Conservation (phyloP, 768 basidiomycete genomes). For the Leccinum longicurvipes region DNA sequence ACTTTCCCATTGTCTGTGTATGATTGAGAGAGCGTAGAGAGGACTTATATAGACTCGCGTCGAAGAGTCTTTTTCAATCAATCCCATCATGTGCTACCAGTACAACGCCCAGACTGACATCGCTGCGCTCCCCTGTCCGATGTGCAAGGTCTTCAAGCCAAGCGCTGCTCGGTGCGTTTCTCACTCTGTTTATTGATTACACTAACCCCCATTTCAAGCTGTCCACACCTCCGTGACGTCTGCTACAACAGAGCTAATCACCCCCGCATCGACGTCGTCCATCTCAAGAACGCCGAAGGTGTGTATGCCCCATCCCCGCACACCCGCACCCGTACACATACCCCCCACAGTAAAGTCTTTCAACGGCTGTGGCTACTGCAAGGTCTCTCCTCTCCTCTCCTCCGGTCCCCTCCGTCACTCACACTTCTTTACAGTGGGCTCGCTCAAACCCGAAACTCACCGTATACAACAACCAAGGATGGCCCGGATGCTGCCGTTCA, state of each 20-base stretch:
- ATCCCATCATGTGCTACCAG: constrained; percentile 61
- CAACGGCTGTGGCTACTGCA: constrained; percentile 89
- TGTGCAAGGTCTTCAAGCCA: constrained; percentile 80
- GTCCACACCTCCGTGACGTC: constrained; percentile 71
- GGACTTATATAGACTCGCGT: constrained; percentile 18
- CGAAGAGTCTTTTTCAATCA: neutral
- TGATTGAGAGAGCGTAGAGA: constrained; percentile 10
- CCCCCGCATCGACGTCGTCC: constrained; percentile 74
- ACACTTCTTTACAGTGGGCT: constrained; percentile 59
- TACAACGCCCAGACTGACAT: constrained; percentile 66
- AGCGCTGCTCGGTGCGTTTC: constrained; percentile 48
- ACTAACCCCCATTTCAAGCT: constrained; percentile 47
- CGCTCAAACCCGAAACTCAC: constrained; percentile 53
- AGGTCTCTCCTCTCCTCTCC: constrained; percentile 44
- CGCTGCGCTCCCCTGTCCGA: constrained; percentile 66
- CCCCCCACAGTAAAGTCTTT: constrained; percentile 62
- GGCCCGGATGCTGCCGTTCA: constrained; percentile 88
- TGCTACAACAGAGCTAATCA: constrained; percentile 73
- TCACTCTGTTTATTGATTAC: too few relatives aligned
- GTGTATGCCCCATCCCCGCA: constrained; percentile 20
- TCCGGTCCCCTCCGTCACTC: constrained; percentile 24
- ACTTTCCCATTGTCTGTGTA: constrained; percentile 83
- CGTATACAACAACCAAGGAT: constrained; percentile 69
- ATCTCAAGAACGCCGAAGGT: constrained; percentile 89
- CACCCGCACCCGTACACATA: constrained; percentile 10